A percentile compares a stretch with the other conserved stretches of the same genome.
These are phyloP conservation scores for Leccinellum rugosiceps DNA, from an alignment of 768 basidiomycete species.

Conservation along the genomic window DNA sequence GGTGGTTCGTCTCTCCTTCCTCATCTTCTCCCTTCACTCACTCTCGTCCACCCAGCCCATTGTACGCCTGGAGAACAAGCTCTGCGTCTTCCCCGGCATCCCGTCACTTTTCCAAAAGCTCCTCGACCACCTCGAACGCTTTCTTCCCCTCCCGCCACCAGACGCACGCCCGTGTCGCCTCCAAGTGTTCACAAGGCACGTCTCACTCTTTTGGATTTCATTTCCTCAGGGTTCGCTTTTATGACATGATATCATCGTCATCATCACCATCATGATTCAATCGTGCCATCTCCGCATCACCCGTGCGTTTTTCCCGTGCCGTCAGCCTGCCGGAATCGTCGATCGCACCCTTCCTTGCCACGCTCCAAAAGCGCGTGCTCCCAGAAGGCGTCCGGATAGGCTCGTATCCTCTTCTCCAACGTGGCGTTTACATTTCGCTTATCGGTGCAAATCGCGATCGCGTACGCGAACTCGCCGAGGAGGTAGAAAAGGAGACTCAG, in stretches of 20 bases:
- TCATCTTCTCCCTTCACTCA: neutral
- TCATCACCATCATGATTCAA: neutral
- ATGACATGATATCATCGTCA: neutral
- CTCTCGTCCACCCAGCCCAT: conserved; percentile 57
- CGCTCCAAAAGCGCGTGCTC: conserved; percentile 69
- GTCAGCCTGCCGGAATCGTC: conserved; percentile 70
- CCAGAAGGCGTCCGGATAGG: conserved; percentile 79
- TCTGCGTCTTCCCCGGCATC: conserved; percentile 92
- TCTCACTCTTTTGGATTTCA: neutral
- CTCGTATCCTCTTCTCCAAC: conserved; percentile 61
- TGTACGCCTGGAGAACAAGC: conserved; percentile 76
- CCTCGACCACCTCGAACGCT: conserved; percentile 67
- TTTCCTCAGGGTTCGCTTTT: neutral
- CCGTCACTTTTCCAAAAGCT: conserved; percentile 82
- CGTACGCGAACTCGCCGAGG: conserved; percentile 54
- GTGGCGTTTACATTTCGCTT: conserved; percentile 63
- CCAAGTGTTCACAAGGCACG: conserved; percentile 80
- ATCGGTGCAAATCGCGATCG: conserved; percentile 47
- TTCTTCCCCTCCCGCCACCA: conserved; percentile 75
- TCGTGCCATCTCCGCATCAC: neutral
- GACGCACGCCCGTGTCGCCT: conserved; percentile 72
- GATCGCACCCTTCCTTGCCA: conserved; percentile 83
- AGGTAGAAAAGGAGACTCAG: conserved; percentile 57
- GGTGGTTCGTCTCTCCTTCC: conserved; percentile 55
- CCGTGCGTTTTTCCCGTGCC: neutral